phyloP scores from a whole-genome alignment of 2,329 filamentous ascomycete species.

The Colletotrichum sp. region DNA sequence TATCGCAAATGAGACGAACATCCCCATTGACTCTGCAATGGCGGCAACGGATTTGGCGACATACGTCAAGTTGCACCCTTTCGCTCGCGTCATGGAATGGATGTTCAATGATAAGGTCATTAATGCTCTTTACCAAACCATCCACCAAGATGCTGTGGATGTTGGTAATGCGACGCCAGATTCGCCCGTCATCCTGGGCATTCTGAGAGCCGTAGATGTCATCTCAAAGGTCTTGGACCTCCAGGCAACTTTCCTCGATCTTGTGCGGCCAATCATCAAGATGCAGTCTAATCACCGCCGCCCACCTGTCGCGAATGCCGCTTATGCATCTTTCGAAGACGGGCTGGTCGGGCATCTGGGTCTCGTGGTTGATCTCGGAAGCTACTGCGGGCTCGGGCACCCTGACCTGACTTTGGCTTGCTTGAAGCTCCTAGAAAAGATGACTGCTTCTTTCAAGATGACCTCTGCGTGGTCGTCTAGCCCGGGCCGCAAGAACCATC shows the following conservation, averaged over 20 bases:
- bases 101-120: constrained; percentile 93
- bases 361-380: constrained; percentile 80
- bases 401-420: constrained; percentile 80
- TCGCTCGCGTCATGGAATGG: constrained; percentile 96
- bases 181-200: constrained; percentile 80
- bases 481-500: constrained; percentile 46
- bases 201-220: constrained; percentile 82
- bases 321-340: constrained; percentile 91
- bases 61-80: constrained; percentile 90
- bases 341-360: constrained; percentile 81
- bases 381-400: constrained; percentile 86
- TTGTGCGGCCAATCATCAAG: constrained; percentile 81
- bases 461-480: constrained; percentile 66
- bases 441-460: constrained; percentile 83
- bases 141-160: constrained; percentile 76
- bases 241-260: constrained; percentile 88
- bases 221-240: constrained; percentile 83
- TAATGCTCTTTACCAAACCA: constrained; percentile 74
- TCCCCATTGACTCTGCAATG: constrained; percentile 77
- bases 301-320: constrained; percentile 70
- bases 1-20: constrained; percentile 78
- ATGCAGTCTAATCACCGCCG: constrained; percentile 63
- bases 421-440: constrained; percentile 80
- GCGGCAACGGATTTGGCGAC: constrained; percentile 73
- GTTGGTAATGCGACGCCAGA: constrained; percentile 75